phyloP scores from a whole-genome alignment of 2,329 filamentous ascomycete genomes.

The Pyrenochaeta sp. region DNA sequence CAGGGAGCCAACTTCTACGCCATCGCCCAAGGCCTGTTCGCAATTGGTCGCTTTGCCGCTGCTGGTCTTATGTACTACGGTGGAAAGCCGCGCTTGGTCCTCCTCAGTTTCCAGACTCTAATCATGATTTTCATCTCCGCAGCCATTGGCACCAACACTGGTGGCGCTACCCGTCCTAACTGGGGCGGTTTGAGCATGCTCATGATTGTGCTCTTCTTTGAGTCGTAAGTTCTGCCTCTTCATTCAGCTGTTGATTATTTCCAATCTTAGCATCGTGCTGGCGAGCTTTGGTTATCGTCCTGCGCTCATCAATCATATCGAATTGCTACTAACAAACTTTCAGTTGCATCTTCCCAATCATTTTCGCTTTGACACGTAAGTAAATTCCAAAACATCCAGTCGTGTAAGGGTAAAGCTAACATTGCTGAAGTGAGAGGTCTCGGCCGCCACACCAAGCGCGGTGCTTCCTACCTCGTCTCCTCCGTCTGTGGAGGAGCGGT shows the following conservation, averaged over 20 bases:
- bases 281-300: too few species aligned
- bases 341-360: conserved; percentile 49
- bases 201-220: conserved; percentile 51
- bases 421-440: conserved; percentile 32
- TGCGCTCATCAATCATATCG: too few species aligned
- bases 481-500: conserved; percentile 49
- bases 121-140: conserved; percentile 49
- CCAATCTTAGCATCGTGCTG: too few species aligned
- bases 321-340: neutral
- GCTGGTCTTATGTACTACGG: conserved; percentile 48
- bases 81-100: conserved; percentile 47
- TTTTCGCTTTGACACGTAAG: conserved; percentile 45
- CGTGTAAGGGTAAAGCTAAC: neutral
- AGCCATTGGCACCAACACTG: conserved; percentile 45
- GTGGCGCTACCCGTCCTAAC: conserved; percentile 36
- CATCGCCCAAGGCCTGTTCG: conserved; percentile 49
- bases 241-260: too few species aligned
- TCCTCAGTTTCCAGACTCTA: conserved; percentile 46
- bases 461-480: conserved; percentile 48
- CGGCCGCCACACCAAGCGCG: conserved; percentile 51
- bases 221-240: conserved; percentile 7
- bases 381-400: neutral
- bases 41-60: conserved; percentile 48
- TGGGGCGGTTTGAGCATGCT: conserved; percentile 49
- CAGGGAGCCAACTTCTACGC: conserved; percentile 51